Evolutionary conservation across 495 filamentous ascomycete genomes (phyloP).

Genomic region (Penicillium salamii): DNA sequence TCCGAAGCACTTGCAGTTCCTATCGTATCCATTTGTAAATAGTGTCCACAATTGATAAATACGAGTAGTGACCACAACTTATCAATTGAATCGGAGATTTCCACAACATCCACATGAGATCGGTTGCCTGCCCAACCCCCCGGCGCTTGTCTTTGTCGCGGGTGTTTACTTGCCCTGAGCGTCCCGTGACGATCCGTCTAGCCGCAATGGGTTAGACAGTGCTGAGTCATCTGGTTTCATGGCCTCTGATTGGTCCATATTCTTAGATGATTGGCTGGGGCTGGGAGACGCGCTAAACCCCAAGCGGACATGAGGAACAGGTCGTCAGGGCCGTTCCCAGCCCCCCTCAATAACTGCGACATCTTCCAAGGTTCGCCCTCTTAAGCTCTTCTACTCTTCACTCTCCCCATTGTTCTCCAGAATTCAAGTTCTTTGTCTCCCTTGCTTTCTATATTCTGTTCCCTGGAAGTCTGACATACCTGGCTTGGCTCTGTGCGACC

Average conservation of each 20-base stretch:
- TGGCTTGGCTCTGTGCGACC: slow-evolving; percentile 3
- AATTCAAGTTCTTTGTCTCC: slow-evolving; percentile 1
- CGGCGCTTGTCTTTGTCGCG: slow-evolving; percentile 14
- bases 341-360: slow-evolving; percentile 26
- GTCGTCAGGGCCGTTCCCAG: slow-evolving; percentile 33
- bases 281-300: slow-evolving; percentile 24
- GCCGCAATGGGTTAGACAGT: slow-evolving; percentile 26
- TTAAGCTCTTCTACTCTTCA: slow-evolving; percentile 25
- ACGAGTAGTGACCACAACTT: too few relatives aligned
- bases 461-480: not conserved
- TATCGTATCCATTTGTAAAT: too few relatives aligned
- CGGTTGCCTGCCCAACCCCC: slow-evolving; percentile 29
- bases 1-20: too few relatives aligned
- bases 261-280: slow-evolving; percentile 25
- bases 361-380: slow-evolving; percentile 21
- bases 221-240: not conserved
- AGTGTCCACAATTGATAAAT: too few relatives aligned
- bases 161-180: slow-evolving; percentile 39
- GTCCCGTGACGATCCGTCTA: slow-evolving; percentile 30
- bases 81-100: too few relatives aligned
- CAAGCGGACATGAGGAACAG: slow-evolving; percentile 16
- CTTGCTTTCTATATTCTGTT: not conserved
- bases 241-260: slow-evolving; percentile 14
- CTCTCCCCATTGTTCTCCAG: not conserved
- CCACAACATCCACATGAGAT: too few relatives aligned